Conservation (phyloP, 2,329 filamentous ascomycete species). For the Niveomyces coronatus region DNA sequence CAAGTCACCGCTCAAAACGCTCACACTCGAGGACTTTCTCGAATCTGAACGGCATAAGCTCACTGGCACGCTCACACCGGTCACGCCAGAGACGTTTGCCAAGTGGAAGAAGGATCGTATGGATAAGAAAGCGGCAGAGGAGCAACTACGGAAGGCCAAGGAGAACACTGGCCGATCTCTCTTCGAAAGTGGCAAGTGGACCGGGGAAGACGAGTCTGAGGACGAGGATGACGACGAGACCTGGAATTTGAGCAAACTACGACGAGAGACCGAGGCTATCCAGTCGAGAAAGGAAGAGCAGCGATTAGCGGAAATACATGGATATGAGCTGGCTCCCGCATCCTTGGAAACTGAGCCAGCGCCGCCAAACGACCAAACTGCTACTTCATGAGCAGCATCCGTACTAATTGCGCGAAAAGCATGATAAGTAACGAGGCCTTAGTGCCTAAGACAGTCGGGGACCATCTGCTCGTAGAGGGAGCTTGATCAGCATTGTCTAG, state of each 20-base stretch:
- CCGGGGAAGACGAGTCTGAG: constrained; percentile 53
- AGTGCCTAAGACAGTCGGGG: too few species aligned
- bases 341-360: neutral
- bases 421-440: too few species aligned
- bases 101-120: constrained; percentile 95
- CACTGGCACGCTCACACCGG: constrained; percentile 81
- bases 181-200: constrained; percentile 96
- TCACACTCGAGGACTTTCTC: constrained; percentile 94
- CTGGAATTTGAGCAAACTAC: constrained; percentile 76
- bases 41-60: constrained; percentile 95
- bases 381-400: constrained; percentile 5
- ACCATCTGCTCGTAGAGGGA: too few species aligned
- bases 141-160: constrained; percentile 81
- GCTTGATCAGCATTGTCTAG: too few species aligned
- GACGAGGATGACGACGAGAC: constrained; percentile 50
- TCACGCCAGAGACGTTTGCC: constrained; percentile 84
- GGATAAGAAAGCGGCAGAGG: constrained; percentile 92
- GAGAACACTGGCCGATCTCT: constrained; percentile 90
- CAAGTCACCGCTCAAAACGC: constrained; percentile 86
- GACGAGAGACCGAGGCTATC: constrained; percentile 73
- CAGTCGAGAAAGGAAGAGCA: constrained; percentile 71
- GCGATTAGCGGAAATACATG: constrained; percentile 31
- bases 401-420: too few species aligned
- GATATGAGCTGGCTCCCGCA: constrained; percentile 11
- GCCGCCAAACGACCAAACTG: constrained; percentile 1